Evolutionary conservation across 768 basidiomycete genomes (phyloP).

Genomic region (Amanita polypyramis): DNA sequence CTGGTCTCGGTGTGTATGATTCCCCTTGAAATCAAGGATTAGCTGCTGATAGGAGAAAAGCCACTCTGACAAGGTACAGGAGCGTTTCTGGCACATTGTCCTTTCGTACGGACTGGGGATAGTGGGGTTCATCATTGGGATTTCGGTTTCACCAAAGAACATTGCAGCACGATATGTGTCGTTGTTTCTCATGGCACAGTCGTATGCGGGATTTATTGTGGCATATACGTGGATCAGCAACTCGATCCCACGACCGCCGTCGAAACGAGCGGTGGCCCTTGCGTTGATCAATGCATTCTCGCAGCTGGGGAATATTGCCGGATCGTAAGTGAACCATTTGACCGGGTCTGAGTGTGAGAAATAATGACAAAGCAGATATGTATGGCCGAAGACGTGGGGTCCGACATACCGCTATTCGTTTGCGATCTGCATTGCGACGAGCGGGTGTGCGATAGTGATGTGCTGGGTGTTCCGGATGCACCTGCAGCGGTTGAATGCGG

Average conservation of each 20-base stretch:
- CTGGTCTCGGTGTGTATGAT: slow-evolving; percentile 26
- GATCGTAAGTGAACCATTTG: slow-evolving; percentile 45
- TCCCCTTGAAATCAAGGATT: background rate
- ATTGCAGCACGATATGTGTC: slow-evolving; percentile 60
- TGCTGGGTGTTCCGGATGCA: slow-evolving; percentile 36
- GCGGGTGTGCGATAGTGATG: slow-evolving; percentile 40
- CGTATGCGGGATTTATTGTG: slow-evolving; percentile 60
- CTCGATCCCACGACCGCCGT: slow-evolving; percentile 60
- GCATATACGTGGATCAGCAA: slow-evolving; percentile 43
- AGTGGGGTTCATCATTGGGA: slow-evolving; percentile 64
- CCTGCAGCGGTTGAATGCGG: slow-evolving; percentile 28
- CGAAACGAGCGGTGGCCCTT: slow-evolving; percentile 76
- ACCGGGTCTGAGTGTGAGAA: slow-evolving; percentile 2
- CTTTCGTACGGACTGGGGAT: slow-evolving; percentile 51
- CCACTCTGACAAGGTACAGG: slow-evolving; percentile 66
- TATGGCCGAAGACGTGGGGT: slow-evolving; percentile 59
- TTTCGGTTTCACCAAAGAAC: slow-evolving; percentile 61
- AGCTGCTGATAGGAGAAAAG: slow-evolving; percentile 20
- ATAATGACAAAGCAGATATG: slow-evolving; percentile 31
- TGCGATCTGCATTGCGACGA: slow-evolving; percentile 61
- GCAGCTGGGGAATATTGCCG: slow-evolving; percentile 76
- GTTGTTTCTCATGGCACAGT: slow-evolving; percentile 74
- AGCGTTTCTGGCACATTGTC: slow-evolving; percentile 66
- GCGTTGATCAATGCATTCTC: slow-evolving; percentile 75
- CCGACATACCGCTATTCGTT: slow-evolving; percentile 60